phyloP scores from a whole-genome alignment of 2,329 filamentous ascomycete species.

The Aspergillus fructus region DNA sequence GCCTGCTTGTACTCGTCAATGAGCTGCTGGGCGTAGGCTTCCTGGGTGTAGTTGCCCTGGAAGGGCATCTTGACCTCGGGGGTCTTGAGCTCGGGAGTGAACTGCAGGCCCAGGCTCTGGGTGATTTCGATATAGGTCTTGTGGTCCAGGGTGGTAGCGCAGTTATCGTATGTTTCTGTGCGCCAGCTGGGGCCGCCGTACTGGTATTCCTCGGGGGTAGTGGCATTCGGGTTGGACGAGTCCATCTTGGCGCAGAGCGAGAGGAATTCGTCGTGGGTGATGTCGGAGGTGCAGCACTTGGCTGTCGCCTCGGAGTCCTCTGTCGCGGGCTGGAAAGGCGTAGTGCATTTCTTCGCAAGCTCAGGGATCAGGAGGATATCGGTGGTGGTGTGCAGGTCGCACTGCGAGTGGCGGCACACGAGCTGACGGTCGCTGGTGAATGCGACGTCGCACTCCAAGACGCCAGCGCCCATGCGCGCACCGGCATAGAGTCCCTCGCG shows the following conservation, averaged over 20 bases:
- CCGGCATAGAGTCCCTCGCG: constrained; percentile 18
- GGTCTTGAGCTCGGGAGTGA: constrained; percentile 21
- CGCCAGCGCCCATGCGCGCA: constrained; percentile 21
- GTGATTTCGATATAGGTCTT: constrained; percentile 19
- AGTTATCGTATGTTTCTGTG: constrained; percentile 18
- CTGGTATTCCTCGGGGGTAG: constrained; percentile 20
- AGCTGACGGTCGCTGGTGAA: constrained; percentile 20
- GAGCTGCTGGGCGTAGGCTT: constrained; percentile 21
- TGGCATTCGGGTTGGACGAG: constrained; percentile 17
- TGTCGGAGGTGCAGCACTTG: constrained; percentile 21
- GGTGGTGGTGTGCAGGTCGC: constrained; percentile 22
- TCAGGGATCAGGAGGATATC: constrained; percentile 21
- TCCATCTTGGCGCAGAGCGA: constrained; percentile 23
- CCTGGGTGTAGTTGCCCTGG: constrained; percentile 20
- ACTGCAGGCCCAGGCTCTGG: constrained; percentile 18
- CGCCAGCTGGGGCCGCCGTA: constrained; percentile 19
- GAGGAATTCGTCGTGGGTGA: constrained; percentile 21
- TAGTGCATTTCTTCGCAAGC: constrained; percentile 19
- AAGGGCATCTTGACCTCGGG: constrained; percentile 19
- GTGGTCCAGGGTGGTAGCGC: constrained; percentile 18
- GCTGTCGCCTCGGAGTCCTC: constrained; percentile 9
- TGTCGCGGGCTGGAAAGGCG: constrained; percentile 17
- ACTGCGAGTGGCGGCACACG: constrained; percentile 23
- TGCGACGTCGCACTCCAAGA: constrained; percentile 21
- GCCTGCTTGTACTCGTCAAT: constrained; percentile 21